phyloP scores from a whole-genome alignment of 768 basidiomycete genomes.

The Cystobasidium tubakii region DNA sequence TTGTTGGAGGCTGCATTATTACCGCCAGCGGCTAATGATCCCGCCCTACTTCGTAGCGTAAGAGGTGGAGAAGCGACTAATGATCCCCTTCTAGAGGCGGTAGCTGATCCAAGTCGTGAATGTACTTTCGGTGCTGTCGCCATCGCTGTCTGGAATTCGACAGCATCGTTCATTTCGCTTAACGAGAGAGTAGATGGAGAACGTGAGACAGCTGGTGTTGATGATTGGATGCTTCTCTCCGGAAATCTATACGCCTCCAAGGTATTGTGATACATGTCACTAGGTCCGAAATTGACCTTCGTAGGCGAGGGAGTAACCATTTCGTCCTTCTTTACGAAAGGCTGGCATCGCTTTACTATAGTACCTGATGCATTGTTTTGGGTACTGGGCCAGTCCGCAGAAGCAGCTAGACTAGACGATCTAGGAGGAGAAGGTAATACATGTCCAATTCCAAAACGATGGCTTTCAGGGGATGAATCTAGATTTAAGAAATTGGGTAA shows the following conservation, averaged over 20 bases:
- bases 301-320: not conserved
- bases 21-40: not conserved
- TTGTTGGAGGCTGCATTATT: not conserved
- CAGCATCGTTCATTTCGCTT: not conserved
- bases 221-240: not conserved
- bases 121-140: not conserved
- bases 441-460: not conserved
- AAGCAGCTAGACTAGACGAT: not conserved
- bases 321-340: not conserved
- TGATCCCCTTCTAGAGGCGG: not conserved
- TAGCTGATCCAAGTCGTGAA: conserved; percentile 5
- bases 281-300: not conserved
- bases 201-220: not conserved
- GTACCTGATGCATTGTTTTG: not conserved
- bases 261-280: not conserved
- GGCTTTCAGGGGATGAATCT: not conserved
- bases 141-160: not conserved
- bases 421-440: not conserved
- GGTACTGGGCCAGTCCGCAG: not conserved
- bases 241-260: not conserved
- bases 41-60: not conserved
- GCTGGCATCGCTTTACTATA: not conserved
- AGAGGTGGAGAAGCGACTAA: not conserved
- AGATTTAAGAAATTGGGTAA: not conserved
- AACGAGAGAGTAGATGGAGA: not conserved